Evolutionary conservation across 352 stramenopile genomes (phyloP), one percentile per base, ranked within the genome.

Genomic region (Pilasporangium apinafurcum): DNA sequence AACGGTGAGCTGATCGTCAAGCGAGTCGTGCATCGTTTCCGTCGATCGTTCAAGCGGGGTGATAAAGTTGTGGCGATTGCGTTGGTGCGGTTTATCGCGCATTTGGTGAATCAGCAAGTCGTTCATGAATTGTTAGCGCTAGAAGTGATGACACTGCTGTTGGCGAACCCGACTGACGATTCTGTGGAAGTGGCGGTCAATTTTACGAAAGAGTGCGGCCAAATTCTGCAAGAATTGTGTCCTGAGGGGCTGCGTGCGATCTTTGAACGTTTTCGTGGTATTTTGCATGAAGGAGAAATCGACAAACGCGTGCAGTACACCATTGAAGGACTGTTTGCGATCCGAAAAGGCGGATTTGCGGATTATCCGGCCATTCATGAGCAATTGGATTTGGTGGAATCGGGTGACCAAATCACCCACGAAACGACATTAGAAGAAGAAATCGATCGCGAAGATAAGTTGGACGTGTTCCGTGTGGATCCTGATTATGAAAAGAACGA

Each of bases 51-150:
- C 56, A 95, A 97, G 62, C 75, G 94, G n/a, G 75, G 90, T 9
- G 96, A 99, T 66, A 98, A 98, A 56, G 83, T 97, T 6, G 73
- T 93, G 0, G 95, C 95, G 7, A 96, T 97, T 16, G 93, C 95
- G 5, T 77, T 98, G 5, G 89, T 97, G 29, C 85, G 95, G 5
- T 98, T 99, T 59, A 95, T 99, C 30, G 96, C 94, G 13, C 96
- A 99, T 64, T 73, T 99, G 8, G 96, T 99, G 32, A 99, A 99
- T 65, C 97, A 99, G 56, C 90, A 97, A 38, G 85, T 99, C 6
- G 90, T 96, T 8, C 95, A 99, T 56, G 96, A 99, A 65, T 55
- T 99, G 22, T 56, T 99, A 8, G 91, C 96, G 22, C 81, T 99
- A 13, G 92, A 99, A 65, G 80, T 99, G 52, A 63, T 99, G 6